Base-by-base conservation (phyloP, 345 rosid species). In the Gossypium stocksii region DNA sequence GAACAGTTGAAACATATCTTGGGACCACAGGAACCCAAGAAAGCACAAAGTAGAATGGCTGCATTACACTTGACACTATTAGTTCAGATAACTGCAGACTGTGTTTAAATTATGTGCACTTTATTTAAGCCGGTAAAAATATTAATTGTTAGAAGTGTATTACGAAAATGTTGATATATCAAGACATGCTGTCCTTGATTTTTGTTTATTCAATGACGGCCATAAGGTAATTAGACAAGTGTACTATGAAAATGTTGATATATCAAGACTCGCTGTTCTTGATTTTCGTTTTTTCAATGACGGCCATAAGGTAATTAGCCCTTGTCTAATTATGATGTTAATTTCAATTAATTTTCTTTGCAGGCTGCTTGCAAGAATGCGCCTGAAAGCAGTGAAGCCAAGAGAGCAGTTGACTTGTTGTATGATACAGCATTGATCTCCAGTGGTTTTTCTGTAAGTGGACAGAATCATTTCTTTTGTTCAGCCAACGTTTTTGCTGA, bases 361-460 rank as follows among this genome's bases (percentile, higher is more conserved):
- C 77, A 95, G 98, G 99, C 97, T 83, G 99, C 99, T 19, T 91
- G 97, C 87, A 95, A 89, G 85, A 89, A 87, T 77, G 91, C 91
- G 25, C 97, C 98, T 7, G 97, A 93, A 46, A 89, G 97, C 77
- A 34, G 63, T 27, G 97, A 95, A 62, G 97, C 98, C 56, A 84
- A 84, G 85, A 90, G 97, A 87, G 98, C 93, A 64, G 93, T 91
- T 9, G 99, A 93, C 64, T 93, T 95, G 22, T 84, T 95, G 60
- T 95, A 83, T 73, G 99, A 95, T 61, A 95, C 99, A n/a, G 98
- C 99, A 70, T 81, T 91, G 77, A 89, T 93, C 75, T 89, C 99
- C 52, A 93, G 99, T 82, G 99, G 99, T 82, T 95, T 93, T 85
- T 74, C 97, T 54, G 98, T 94, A 82, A 86, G 96, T 23, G 25